Percentiles rank a stretch among this genome's conserved stretches.
phyloP scores from a whole-genome alignment of 148 eudicot genomes.

The Rheum nobile region DNA sequence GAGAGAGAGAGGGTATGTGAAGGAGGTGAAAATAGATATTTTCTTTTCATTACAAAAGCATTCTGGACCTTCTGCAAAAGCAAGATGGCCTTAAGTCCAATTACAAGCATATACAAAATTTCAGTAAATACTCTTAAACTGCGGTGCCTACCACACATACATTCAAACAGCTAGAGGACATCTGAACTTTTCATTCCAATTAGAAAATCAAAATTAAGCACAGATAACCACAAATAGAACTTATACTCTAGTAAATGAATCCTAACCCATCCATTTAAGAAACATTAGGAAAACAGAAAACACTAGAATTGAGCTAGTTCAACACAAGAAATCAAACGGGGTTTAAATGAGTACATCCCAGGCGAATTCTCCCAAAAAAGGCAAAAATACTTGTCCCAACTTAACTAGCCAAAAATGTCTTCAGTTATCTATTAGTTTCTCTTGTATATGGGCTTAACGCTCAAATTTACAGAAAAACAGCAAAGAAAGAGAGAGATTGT shows the following conservation, averaged over 20 bases:
- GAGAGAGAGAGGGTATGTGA: neutral
- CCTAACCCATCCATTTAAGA: neutral
- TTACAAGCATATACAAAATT: neutral
- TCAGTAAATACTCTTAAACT: neutral
- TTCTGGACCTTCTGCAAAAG: neutral
- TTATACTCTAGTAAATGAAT: neutral
- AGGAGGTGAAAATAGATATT: neutral
- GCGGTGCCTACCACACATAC: neutral
- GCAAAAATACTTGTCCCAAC: neutral
- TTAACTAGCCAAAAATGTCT: neutral
- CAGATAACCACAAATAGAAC: neutral
- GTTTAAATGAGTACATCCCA: neutral
- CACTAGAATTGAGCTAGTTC: neutral
- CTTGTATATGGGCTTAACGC: too few species aligned
- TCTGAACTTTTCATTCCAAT: neutral
- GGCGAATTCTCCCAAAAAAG: neutral
- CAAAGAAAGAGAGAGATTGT: neutral
- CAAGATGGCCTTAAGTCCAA: neutral
- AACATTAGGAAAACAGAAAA: neutral
- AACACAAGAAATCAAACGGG: neutral
- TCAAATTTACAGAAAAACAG: neutral
- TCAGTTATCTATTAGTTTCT: too few species aligned
- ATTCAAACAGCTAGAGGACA: neutral
- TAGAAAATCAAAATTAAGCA: neutral
- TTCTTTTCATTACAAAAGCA: neutral